These are phyloP conservation scores for Alternaria hordeiaustralica DNA, from an alignment of 2,329 filamentous ascomycete species.

Conservation along the genomic window DNA sequence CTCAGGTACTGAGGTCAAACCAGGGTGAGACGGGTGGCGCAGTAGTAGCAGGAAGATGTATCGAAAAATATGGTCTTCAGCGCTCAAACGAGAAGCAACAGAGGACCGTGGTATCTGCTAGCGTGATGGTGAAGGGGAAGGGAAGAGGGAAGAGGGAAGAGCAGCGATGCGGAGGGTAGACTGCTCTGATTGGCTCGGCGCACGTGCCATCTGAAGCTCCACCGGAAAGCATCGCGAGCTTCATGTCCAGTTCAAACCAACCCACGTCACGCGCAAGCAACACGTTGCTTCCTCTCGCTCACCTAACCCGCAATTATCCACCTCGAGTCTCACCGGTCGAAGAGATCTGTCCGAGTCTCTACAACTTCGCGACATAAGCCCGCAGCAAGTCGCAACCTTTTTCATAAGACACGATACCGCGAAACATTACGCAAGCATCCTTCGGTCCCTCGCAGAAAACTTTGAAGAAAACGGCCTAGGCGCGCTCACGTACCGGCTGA, in stretches of 20 bases:
- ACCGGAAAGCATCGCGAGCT: conserved; percentile 4
- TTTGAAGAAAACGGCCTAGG: not conserved
- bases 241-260: not conserved
- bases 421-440: not conserved
- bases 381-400: not conserved
- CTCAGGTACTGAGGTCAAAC: not conserved
- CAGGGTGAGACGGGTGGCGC: too few relatives aligned
- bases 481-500: too few relatives aligned
- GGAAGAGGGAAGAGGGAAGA: not conserved
- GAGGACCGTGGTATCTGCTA: not conserved
- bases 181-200: not conserved
- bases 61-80: not conserved
- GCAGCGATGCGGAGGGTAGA: not conserved
- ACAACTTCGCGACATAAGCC: not conserved
- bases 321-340: not conserved
- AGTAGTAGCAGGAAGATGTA: not conserved
- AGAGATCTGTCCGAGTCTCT: too few relatives aligned
- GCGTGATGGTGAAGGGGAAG: not conserved
- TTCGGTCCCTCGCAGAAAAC: not conserved
- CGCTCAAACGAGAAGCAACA: not conserved
- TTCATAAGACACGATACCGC: not conserved
- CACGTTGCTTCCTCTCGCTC: not conserved
- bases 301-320: not conserved
- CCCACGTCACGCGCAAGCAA: not conserved
- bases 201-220: conserved; percentile 1